Evolutionary conservation across 108 stramenopile genomes (phyloP), one percentile per base, ranked within the genome.

Genomic region (Poteriospumella lacustris): DNA sequence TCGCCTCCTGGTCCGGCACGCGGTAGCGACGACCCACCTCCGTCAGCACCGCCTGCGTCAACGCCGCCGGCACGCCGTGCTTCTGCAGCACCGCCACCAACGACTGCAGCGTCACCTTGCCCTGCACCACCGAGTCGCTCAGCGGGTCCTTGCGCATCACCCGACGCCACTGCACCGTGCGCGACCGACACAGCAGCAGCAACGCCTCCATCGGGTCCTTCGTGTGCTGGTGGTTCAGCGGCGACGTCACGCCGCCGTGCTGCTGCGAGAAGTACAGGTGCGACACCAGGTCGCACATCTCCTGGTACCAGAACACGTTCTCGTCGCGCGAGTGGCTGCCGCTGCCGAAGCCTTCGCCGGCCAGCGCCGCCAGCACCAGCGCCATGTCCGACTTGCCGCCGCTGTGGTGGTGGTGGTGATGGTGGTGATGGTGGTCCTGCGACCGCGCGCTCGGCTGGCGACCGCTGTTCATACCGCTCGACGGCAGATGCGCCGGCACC

Each of bases 211-310:
- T n/a, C n/a, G n/a, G n/a, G n/a, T n/a, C n/a, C n/a, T n/a, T n/a
- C n/a, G n/a, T n/a, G n/a, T n/a, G n/a, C n/a, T n/a, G n/a, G n/a
- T n/a, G n/a, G n/a, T n/a, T n/a, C n/a, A n/a, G n/a, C n/a, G n/a
- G n/a, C n/a, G n/a, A n/a, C n/a, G n/a, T n/a, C n/a, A n/a, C n/a
- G n/a, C n/a, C n/a, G n/a, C n/a, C n/a, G 47, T 19, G 9, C 19
- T 64, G 31, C 9, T 64, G 15, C 15, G 28, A 9, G 31, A 31
- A 73, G 42, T 42, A 56, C 3, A 56, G 31, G 36, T 73, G 70
- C 3, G 70, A 73, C 9, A 73, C 19, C 31, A 73, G 33, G 47
- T 73, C 70, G 5, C 12, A 73, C 41, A 73, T 39, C 47, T 73
- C 70, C 15, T 39, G 12, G 36, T 73, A 73, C 9, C 9, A 73